Evolutionary conservation across 129 eudicot species (phyloP).

Genomic region (Mikania micrantha): DNA sequence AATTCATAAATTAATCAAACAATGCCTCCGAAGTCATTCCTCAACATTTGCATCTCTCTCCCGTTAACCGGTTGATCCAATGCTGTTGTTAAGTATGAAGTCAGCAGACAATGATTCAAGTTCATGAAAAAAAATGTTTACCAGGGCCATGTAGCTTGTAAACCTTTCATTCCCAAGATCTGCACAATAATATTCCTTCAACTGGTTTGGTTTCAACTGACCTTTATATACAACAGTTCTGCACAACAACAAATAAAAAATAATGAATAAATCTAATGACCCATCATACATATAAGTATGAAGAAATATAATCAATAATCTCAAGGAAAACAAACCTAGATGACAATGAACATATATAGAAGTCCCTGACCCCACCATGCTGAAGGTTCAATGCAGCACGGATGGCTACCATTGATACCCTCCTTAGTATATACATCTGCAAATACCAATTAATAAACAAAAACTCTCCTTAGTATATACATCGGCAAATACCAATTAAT

Average conservation of each 20-base stretch:
- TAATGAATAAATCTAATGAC: background rate
- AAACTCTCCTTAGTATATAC: conserved; percentile 93
- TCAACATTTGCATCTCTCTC: conserved; percentile 96
- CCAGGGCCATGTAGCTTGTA: conserved; percentile 99
- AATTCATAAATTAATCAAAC: conserved; percentile 81
- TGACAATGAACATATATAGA: conserved; percentile 95
- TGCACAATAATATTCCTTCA: conserved; percentile 81
- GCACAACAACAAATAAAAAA: conserved; percentile 23
- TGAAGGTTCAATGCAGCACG: conserved; percentile 96
- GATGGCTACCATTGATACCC: conserved; percentile 97
- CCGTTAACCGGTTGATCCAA: conserved; percentile 82
- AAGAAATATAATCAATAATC: background rate
- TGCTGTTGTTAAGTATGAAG: conserved; percentile 97
- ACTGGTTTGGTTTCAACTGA: conserved; percentile 90
- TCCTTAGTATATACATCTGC: conserved; percentile 95
- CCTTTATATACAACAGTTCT: conserved; percentile 98
- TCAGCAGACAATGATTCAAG: conserved; percentile 60
- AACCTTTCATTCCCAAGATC: conserved; percentile 99
- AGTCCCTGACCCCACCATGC: conserved; percentile 80
- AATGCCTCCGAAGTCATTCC: conserved; percentile 99
- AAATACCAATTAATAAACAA: background rate
- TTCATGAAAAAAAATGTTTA: conserved; percentile 63
- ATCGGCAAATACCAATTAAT: conserved; percentile 43
- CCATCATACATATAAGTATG: background rate
- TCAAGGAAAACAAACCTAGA: conserved; percentile 56